Base-by-base conservation (phyloP, 768 basidiomycete genomes). In the Boletus edulis region DNA sequence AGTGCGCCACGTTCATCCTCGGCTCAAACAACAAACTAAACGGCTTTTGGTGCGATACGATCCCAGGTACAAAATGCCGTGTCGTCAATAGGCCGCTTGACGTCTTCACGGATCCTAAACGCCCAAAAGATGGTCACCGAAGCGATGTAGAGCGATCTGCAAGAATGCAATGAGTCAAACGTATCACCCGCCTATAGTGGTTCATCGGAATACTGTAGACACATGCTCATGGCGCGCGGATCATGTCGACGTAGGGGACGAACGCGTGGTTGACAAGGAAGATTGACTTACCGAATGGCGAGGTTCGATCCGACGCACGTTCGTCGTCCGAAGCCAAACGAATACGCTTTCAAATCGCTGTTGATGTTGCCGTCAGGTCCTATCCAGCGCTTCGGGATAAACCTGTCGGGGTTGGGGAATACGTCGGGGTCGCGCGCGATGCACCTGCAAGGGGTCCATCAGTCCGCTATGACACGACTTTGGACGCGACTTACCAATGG, bases 101-200 rank as follows among this genome's bases (percentile, higher is more conserved):
- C 73, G 56, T 85, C 82, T 27, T 78, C 63, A 1, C 64, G 65
- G 29, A 89, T 71, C 0, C 58, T 74, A 70, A 88, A 87, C 0
- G 84, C 78, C 83, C 84, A 87, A n/a, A 85, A 75, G 7, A 83
- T 62, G 15, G 85, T 72, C 0, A 84, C 83, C 0, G 82, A 77
- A 55, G 83, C 85, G 51, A 87, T 73, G 61, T 83, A 85, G 5
- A 88, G 72, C 2, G 86, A 87, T 14, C 83, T 82, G 27, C 1
- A 22, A 41, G 1, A 4, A 6, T 17, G 27, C 2, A 15, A 31
- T 43, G 22, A 41, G 46, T 35, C 12, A 42, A 3, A 34, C 1
- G 4, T 17, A 10, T 13, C 29, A 17, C 20, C 20, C n/a, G 2
- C 29, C 12, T 37, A 14, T 18, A 12, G 18, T 18, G 31, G n/a